A percentile compares a stretch with the other conserved stretches of the same genome.
Evolutionary conservation across 129 eudicot species (phyloP).

Genomic region (Pseudognaphalium luteoalbum): DNA sequence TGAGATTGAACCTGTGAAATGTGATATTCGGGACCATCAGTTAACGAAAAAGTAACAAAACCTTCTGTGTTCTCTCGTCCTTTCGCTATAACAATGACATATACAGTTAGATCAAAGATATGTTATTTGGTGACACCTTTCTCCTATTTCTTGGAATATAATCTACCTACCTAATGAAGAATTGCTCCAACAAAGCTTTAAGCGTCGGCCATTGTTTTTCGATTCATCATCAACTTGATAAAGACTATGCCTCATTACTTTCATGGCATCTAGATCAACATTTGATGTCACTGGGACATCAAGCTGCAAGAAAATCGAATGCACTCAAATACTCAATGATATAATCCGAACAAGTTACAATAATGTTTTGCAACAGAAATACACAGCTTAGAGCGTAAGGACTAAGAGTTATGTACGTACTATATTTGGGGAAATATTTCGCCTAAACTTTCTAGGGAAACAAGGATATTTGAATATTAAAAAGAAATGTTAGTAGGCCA

Average conservation of each 20-base stretch:
- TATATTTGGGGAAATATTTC: no score
- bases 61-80: conserved; percentile 39
- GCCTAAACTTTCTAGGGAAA: no score
- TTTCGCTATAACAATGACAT: conserved; percentile 24
- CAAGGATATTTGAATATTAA: no score
- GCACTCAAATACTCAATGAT: background rate
- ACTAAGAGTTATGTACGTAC: no score
- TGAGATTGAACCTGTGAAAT: conserved; percentile 56
- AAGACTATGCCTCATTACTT: conserved; percentile 23
- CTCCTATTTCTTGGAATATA: background rate
- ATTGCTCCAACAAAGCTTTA: conserved; percentile 39
- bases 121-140: background rate
- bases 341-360: no score
- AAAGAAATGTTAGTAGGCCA: background rate
- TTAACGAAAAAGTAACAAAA: conserved; percentile 50
- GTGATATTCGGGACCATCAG: conserved; percentile 73
- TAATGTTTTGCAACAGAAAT: no score
- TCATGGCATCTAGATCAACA: conserved; percentile 8
- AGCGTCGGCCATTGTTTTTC: background rate
- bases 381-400: no score
- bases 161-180: conserved; percentile 38
- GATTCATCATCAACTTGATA: background rate
- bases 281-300: conserved; percentile 26
- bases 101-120: background rate
- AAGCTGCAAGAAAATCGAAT: conserved; percentile 4